phyloP scores from a whole-genome alignment of 352 stramenopile species.

The Phytophthora ramorum region DNA sequence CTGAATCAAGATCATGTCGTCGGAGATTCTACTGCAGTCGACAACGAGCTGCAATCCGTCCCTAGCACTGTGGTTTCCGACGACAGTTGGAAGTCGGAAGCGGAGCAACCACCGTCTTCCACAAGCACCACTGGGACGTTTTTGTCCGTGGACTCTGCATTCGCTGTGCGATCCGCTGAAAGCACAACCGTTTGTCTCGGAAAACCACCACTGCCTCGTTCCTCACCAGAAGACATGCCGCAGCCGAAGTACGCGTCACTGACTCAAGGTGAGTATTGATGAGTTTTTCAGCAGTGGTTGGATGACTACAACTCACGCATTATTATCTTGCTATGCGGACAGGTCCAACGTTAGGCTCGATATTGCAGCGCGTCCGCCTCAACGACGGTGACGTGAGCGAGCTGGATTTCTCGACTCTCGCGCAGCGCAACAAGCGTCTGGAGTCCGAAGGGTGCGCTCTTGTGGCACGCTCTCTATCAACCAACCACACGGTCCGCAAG shows the following conservation, averaged over 20 bases:
- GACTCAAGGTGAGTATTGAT: constrained; percentile 24
- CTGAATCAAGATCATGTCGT: constrained; percentile 21
- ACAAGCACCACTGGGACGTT: constrained; percentile 29
- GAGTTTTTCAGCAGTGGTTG: background rate
- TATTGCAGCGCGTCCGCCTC: constrained; percentile 59
- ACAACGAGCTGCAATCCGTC: background rate
- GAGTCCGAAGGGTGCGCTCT: constrained; percentile 59
- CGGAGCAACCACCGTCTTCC: constrained; percentile 19
- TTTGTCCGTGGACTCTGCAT: constrained; percentile 14
- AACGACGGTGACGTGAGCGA: constrained; percentile 74
- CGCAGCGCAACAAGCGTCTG: constrained; percentile 62
- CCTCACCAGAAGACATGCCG: constrained; percentile 9
- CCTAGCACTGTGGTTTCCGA: background rate
- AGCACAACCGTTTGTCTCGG: constrained; percentile 3
- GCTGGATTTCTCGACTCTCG: constrained; percentile 74
- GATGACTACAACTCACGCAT: constrained; percentile 9
- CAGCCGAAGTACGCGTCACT: constrained; percentile 11
- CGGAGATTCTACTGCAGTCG: constrained; percentile 1
- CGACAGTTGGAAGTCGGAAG: constrained; percentile 9
- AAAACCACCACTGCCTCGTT: constrained; percentile 16
- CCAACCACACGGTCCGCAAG: constrained; percentile 66
- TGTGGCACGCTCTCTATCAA: constrained; percentile 68
- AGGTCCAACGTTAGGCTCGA: constrained; percentile 62
- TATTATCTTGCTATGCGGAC: constrained; percentile 2
- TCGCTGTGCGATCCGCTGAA: constrained; percentile 1